Base-by-base conservation (phyloP, 2,329 filamentous ascomycete genomes). In the Rhynchosporium secalis region DNA sequence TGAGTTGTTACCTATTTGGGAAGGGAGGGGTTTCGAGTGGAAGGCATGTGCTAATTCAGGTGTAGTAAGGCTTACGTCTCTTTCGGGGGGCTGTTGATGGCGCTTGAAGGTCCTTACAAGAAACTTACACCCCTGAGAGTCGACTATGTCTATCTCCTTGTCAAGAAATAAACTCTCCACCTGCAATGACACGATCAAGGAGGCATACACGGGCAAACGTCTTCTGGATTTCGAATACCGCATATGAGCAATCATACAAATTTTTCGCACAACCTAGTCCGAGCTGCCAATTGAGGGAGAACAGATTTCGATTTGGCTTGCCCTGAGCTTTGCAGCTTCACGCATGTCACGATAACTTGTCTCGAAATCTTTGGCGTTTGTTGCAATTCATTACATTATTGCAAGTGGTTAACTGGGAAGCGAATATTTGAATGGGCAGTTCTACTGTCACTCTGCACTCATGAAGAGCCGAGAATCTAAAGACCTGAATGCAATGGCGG, bases 101-200 rank as follows among this genome's bases (percentile, higher is more conserved):
- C 89, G 71, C 83, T 99, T 61, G 90, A 96, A 72, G 95, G 96
- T 5, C 95, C 95, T 2, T 95, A 96, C 77, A 96, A 95, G 82
- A 97, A 96, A 81, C 85, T 99, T 66, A 96, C 90, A 40, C 90
- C 92, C 33, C 79, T 99, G 73, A 86, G 92, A 71, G 94, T 97
- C 72, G 95, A 99, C 76, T 89, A 96, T 74, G 87, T 96, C 67
- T 99, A 99, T 75, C 84, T 99, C 65, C 83, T 98, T 64, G 81
- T 96, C 70, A 99, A 97, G 86, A 96, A 96, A 86, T 94, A 78
- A 57, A 57, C 26, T 38, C 31, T 43, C 43, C 3, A 13, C 9
- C 36, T 29, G 33, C 36, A 20, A 28, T 40, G 41, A 31, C 55
- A 38, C 56, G 20, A n/a, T 31, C 28, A 20, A 38, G 31, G 45